Evolutionary conservation across 371 early-diverging fungal species (phyloP), one percentile per base, ranked within the genome.

Genomic region (Mortierella sp.): DNA sequence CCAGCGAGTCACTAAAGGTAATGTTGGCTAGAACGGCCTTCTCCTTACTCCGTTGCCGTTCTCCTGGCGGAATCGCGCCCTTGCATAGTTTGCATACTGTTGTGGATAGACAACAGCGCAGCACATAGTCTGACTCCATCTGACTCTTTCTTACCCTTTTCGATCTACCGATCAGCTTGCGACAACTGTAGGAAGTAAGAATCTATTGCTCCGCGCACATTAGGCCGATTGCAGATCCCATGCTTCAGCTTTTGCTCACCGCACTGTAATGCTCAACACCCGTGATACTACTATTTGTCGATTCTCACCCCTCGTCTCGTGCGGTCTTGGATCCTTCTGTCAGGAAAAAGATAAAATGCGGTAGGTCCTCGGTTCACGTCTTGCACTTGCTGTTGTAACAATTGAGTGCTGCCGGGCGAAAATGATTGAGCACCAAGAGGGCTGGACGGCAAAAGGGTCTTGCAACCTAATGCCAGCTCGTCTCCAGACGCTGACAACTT

Each of bases 131-230:
- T 9, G 31, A 21, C 27, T 23, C 46, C 10, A 21, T 18, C 38
- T 21, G 21, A 7, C 39, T 27, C 57, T 31, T 28, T 26, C 42
- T 53, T 19, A 21, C 23, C 39, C 21, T 16, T 38, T 39, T 27
- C 38, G 39, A 26, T 49, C 28, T 28, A 21, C 16, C 31, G 7
- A 21, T n/a, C 45, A 73, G 76, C 76, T n/a, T 74, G 76, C 24
- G 76, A 74, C 62, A 74, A 74, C 57, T 74, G 76, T 39, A 64
- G 76, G 57, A 74, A 74, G 76, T 74, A 69, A 61, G 69, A n/a
- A n/a, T n/a, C n/a, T n/a, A n/a, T n/a, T n/a, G n/a, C n/a, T n/a
- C n/a, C n/a, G n/a, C n/a, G n/a, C n/a, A n/a, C n/a, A n/a, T n/a
- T n/a, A n/a, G n/a, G n/a, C n/a, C n/a, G n/a, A n/a, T n/a, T n/a